Evolutionary conservation across 108 stramenopile species (phyloP).

Genomic region (Cylindrotheca closterium): DNA sequence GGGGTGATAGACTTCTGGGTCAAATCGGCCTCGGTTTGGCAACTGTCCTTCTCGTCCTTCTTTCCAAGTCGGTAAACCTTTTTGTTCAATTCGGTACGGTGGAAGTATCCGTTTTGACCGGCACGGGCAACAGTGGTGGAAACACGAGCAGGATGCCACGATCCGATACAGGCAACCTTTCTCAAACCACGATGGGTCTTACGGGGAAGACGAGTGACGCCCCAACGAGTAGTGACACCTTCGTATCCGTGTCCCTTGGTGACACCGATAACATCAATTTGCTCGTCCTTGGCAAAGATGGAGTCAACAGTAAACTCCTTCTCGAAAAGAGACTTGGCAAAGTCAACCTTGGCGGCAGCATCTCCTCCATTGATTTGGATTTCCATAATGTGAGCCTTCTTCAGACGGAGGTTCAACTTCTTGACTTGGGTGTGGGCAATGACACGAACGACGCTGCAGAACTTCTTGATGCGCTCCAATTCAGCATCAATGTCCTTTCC

Average conservation of each 20-base stretch:
- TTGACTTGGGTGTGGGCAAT: conserved; percentile 98
- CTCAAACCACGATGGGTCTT: conserved; percentile 99
- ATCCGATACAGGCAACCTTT: conserved; percentile 99
- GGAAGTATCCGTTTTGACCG: conserved; percentile 99
- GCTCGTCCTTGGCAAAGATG: conserved; percentile 96
- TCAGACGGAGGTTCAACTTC: conserved; percentile 95
- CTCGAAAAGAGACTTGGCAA: conserved; percentile 96
- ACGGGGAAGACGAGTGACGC: conserved; percentile 98
- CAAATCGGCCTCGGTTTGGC: conserved; percentile 96
- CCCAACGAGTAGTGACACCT: conserved; percentile 99
- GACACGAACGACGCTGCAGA: conserved; percentile 98
- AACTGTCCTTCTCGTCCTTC: conserved; percentile 92
- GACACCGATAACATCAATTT: conserved; percentile 95
- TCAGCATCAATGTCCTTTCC: conserved; percentile 94
- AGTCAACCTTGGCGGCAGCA: conserved; percentile 98
- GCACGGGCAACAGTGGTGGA: conserved; percentile 95
- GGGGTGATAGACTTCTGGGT: conserved; percentile 99
- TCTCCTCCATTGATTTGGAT: conserved; percentile 99
- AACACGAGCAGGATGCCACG: conserved; percentile 99
- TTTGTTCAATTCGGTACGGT: conserved; percentile 99
- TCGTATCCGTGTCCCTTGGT: conserved; percentile 99
- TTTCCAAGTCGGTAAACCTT: conserved; percentile 99
- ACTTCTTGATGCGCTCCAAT: conserved; percentile 97
- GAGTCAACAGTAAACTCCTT: conserved; percentile 94
- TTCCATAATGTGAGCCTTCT: conserved; percentile 99